Evolutionary conservation across 2,329 filamentous ascomycete genomes (phyloP), one percentile per base, ranked within the genome.

Genomic region (Claviceps lovelessii): DNA sequence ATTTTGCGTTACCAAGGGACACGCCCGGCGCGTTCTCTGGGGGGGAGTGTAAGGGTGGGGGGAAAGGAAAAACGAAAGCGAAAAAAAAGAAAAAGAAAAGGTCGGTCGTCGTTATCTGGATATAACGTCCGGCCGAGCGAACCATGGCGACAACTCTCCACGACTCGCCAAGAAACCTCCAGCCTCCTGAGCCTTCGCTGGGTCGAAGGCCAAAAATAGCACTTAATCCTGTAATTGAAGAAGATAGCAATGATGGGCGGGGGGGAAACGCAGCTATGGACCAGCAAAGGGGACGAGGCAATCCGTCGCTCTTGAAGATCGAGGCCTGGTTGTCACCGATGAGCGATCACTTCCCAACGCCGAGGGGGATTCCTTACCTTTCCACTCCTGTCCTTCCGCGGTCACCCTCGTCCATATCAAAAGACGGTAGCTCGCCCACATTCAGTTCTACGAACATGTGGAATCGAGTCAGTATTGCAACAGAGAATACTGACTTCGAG

Each of bases 401-500:
- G 52, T 82, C 81, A 53, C 78, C 80, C 23, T 80, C 79, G 28
- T 75, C 76, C 51, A 70, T 70, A 42, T 77, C 79, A 7, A 72
- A 72, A 56, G 78, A 79, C 58, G 75, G 70, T 61, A 74, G 70
- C 52, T 80, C 78, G 55, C 80, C 75, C 54, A 76, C 75, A 62
- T 75, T 72, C 10, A 78, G 75, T 45, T 80, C 79, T 28, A 54
- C 47, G n/a, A 76, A 79, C 58, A 75, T 75, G 31, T 83, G 85
- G 86, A 83, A 78, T 58, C 75, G 81, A 61, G 73, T 75, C 62
- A 85, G 78, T 72, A 70, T 76, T 61, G 73, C 78, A 66, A 84
- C 84, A 60, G 80, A 81, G 61, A 77, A 77, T 58, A 87, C 80
- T 61, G 84, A 88, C 59, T 91, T 91, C 62, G 88, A 95, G 68